Percentiles rank a stretch among this genome's conserved stretches.
phyloP scores from a whole-genome alignment of 106 monocot genomes.

The Ottelia alismoides region DNA sequence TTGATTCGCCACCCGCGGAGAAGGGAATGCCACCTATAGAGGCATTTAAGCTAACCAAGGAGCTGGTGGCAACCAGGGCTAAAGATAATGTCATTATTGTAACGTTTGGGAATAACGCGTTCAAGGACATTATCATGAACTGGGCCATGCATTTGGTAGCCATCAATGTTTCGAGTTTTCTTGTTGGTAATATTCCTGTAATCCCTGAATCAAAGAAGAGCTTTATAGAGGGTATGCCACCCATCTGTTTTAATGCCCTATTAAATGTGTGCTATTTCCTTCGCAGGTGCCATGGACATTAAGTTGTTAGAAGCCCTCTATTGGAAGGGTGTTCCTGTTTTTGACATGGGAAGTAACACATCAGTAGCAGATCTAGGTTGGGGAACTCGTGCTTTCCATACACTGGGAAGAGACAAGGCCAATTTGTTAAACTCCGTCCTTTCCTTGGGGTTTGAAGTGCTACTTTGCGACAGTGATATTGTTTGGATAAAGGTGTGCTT shows the following conservation, averaged over 20 bases:
- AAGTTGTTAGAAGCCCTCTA: constrained; percentile 67
- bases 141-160: constrained; percentile 84
- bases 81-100: constrained; percentile 65
- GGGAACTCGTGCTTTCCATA: constrained; percentile 80
- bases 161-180: constrained; percentile 56
- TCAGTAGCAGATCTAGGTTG: constrained; percentile 63
- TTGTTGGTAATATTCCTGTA: constrained; percentile 65
- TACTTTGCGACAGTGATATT: constrained; percentile 90
- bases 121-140: constrained; percentile 69
- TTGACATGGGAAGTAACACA: constrained; percentile 83
- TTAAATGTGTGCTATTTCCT: too few species aligned
- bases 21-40: constrained; percentile 38
- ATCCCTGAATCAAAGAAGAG: background rate
- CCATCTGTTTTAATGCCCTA: too few species aligned
- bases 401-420: constrained; percentile 80
- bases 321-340: constrained; percentile 85
- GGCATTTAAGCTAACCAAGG: constrained; percentile 44
- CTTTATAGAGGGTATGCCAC: background rate
- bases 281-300: constrained; percentile 68
- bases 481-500: constrained; percentile 97
- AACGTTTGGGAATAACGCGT: constrained; percentile 84
- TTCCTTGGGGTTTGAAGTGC: constrained; percentile 67
- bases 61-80: constrained; percentile 41
- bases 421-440: constrained; percentile 66
- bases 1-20: constrained; percentile 22